phyloP scores from a whole-genome alignment of 345 rosid genomes.

The Ceriops tagal region DNA sequence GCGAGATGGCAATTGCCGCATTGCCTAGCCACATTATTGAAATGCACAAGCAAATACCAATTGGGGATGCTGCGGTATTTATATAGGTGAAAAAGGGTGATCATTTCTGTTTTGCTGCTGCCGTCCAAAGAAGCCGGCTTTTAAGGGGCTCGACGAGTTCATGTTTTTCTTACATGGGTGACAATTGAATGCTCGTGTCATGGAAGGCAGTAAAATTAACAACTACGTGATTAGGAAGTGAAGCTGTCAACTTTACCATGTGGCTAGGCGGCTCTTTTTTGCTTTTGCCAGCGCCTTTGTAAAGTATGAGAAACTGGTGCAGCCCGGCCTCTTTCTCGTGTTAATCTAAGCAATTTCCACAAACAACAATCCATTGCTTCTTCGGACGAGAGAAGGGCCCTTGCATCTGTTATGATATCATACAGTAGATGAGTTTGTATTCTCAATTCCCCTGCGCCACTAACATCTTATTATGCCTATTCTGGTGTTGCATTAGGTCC shows the following conservation, averaged over 20 bases:
- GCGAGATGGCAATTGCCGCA: constrained; percentile 10
- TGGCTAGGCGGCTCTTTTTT: background rate
- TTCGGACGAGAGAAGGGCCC: background rate
- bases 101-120: background rate
- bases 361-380: background rate
- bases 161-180: constrained; percentile 36
- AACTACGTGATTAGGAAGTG: constrained; percentile 15
- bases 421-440: constrained; percentile 4
- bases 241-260: background rate
- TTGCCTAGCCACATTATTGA: constrained; percentile 15
- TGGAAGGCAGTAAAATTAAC: constrained; percentile 13
- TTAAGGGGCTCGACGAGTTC: constrained; percentile 16
- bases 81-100: constrained; percentile 1
- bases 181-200: constrained; percentile 19
- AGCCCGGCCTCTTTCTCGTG: background rate
- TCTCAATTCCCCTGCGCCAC: background rate
- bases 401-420: background rate
- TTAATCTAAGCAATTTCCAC: background rate
- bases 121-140: background rate
- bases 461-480: background rate
- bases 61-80: background rate
- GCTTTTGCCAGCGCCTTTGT: background rate
- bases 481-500: too few relatives aligned
- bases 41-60: background rate
- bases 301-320: constrained; percentile 7